A percentile compares a stretch with the other conserved stretches of the same genome.
phyloP scores from a whole-genome alignment of 768 basidiomycete genomes.

The Kwoniella europaea region DNA sequence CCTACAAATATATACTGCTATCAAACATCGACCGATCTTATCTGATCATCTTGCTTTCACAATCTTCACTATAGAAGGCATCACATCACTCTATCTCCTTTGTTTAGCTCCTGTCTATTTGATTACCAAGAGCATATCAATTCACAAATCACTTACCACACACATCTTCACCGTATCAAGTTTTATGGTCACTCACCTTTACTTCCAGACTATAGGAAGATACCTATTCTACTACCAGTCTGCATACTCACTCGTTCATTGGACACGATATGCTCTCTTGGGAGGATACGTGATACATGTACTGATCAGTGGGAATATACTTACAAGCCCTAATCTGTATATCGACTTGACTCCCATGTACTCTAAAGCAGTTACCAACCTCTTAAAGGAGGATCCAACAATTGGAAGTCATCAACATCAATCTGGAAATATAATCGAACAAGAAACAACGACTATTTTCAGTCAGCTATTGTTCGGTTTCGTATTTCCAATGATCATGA shows the following conservation, averaged over 20 bases:
- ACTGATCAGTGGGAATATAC: constrained; percentile 17
- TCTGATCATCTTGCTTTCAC: background rate
- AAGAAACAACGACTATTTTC: constrained; percentile 26
- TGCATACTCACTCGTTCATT: constrained; percentile 1
- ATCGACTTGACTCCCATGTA: constrained; percentile 33
- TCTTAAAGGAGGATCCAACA: constrained; percentile 1
- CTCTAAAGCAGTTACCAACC: constrained; percentile 27
- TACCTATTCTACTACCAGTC: constrained; percentile 20
- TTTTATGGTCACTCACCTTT: constrained; percentile 19
- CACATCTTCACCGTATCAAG: constrained; percentile 27
- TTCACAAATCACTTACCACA: constrained; percentile 3
- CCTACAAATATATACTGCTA: constrained; percentile 1
- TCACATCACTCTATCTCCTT: constrained; percentile 5
- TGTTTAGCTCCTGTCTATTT: background rate
- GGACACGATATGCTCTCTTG: constrained; percentile 24
- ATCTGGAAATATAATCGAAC: constrained; percentile 24
- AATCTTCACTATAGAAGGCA: background rate
- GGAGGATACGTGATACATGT: constrained; percentile 12
- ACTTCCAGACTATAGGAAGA: constrained; percentile 33
- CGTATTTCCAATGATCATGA: constrained; percentile 30
- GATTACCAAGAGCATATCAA: background rate
- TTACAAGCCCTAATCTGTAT: constrained; percentile 27
- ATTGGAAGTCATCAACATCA: constrained; percentile 5
- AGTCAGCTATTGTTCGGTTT: constrained; percentile 25
- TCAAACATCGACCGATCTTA: background rate